phyloP scores from a whole-genome alignment of 345 rosid genomes.

The Mallotus nudiflorus region DNA sequence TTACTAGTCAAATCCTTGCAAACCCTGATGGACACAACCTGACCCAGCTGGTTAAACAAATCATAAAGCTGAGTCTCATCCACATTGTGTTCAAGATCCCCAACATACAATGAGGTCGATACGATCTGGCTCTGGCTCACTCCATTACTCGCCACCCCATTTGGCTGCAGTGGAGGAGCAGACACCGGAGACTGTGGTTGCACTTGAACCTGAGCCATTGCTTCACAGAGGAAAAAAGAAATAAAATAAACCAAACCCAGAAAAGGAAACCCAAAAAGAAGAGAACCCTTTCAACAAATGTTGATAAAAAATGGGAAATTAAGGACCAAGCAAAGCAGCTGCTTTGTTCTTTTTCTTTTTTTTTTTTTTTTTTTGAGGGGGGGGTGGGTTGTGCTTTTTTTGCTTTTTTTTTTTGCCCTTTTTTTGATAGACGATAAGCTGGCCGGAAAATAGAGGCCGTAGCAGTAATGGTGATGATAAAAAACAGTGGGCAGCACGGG shows the following conservation, averaged over 20 bases:
- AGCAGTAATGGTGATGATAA: not conserved
- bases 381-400: not conserved
- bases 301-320: no score
- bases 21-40: conserved; percentile 21
- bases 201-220: conserved; percentile 20
- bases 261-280: not conserved
- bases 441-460: conserved; percentile 9
- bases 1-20: conserved; percentile 16
- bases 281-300: no score
- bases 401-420: not conserved
- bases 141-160: not conserved
- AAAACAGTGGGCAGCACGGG: conserved; percentile 2
- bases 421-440: not conserved
- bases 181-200: not conserved
- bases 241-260: not conserved
- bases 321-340: no score
- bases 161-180: not conserved
- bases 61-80: conserved; percentile 9
- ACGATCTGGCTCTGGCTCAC: not conserved
- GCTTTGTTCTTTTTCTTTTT: no score
- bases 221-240: not conserved
- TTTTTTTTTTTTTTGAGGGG: no score
- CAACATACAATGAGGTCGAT: conserved; percentile 15
- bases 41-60: conserved; percentile 12
- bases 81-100: conserved; percentile 12